phyloP scores from a whole-genome alignment of 2,329 filamentous ascomycete genomes.

The Nothophaeocryptopus gaeumannii region DNA sequence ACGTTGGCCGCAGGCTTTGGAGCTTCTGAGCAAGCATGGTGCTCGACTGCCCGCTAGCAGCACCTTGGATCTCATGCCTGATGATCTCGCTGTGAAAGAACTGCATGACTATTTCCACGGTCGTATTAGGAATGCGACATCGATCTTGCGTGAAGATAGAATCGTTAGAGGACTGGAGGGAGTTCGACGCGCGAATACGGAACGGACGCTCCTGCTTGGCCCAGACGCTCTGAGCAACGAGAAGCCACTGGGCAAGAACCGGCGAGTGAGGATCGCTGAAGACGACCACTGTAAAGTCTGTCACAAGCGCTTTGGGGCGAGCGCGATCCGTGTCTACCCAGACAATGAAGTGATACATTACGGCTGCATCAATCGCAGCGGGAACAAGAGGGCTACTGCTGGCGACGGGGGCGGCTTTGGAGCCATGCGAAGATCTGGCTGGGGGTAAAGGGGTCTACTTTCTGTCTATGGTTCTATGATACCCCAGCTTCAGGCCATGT shows the following conservation, averaged over 20 bases:
- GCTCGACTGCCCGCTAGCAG: constrained; percentile 84
- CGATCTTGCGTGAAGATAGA: constrained; percentile 73
- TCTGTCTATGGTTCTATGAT: no score
- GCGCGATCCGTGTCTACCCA: constrained; percentile 84
- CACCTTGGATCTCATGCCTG: constrained; percentile 81
- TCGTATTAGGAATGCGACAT: constrained; percentile 82
- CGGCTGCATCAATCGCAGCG: constrained; percentile 41
- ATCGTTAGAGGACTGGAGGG: constrained; percentile 74
- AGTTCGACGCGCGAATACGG: constrained; percentile 73
- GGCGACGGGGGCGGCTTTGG: constrained; percentile 2
- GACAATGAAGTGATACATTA: constrained; percentile 57
- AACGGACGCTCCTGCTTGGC: constrained; percentile 71
- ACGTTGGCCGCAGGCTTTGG: constrained; percentile 70
- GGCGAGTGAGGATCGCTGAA: constrained; percentile 77
- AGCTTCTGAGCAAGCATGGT: constrained; percentile 87
- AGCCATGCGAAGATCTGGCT: no score
- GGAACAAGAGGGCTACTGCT: constrained; percentile 13
- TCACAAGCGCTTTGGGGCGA: constrained; percentile 86
- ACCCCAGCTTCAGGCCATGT: no score
- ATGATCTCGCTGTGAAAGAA: constrained; percentile 71
- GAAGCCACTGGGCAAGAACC: constrained; percentile 52
- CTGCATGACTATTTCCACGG: constrained; percentile 90
- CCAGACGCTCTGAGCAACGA: constrained; percentile 63
- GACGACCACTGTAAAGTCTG: constrained; percentile 89
- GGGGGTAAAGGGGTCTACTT: no score